phyloP scores from a whole-genome alignment of 768 basidiomycete species.

The Termitomyces sp. region DNA sequence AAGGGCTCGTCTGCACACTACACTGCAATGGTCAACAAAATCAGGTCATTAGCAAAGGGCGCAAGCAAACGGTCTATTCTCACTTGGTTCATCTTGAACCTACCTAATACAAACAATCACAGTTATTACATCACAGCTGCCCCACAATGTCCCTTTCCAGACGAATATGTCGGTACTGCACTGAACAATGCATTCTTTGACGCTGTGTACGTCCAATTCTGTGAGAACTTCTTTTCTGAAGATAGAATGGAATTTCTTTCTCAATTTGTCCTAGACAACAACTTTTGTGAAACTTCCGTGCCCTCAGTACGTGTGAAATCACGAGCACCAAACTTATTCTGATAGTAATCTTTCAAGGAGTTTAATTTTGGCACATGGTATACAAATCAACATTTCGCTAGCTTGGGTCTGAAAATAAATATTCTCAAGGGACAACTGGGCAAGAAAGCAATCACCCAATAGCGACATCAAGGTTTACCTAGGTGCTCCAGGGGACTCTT shows the following conservation, averaged over 20 bases:
- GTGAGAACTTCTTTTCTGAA: slow-evolving; percentile 21
- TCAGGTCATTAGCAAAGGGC: slow-evolving; percentile 42
- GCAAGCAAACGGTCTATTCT: slow-evolving; percentile 40
- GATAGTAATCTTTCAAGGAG: slow-evolving; percentile 21
- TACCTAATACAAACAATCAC: neutral
- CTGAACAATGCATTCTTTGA: slow-evolving; percentile 61
- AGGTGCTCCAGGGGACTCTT: slow-evolving; percentile 48
- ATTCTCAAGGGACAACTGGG: slow-evolving; percentile 49
- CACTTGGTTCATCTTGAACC: neutral
- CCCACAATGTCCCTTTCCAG: slow-evolving; percentile 67
- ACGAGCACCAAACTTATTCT: neutral
- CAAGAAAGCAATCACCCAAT: slow-evolving; percentile 53
- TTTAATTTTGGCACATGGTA: slow-evolving; percentile 50
- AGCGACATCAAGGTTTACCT: slow-evolving; percentile 54
- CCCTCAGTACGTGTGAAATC: slow-evolving; percentile 24
- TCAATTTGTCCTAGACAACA: slow-evolving; percentile 36
- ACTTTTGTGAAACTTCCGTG: slow-evolving; percentile 44
- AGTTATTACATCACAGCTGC: slow-evolving; percentile 63
- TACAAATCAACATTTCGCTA: neutral
- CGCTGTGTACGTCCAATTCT: slow-evolving; percentile 70
- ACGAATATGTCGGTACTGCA: slow-evolving; percentile 53
- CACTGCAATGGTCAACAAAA: slow-evolving; percentile 44
- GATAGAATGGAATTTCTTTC: neutral
- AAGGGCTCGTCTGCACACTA: slow-evolving; percentile 48
- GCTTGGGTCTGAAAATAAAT: neutral